phyloP scores from a whole-genome alignment of 2,329 filamentous ascomycete genomes.

The Paraphoma sp. region DNA sequence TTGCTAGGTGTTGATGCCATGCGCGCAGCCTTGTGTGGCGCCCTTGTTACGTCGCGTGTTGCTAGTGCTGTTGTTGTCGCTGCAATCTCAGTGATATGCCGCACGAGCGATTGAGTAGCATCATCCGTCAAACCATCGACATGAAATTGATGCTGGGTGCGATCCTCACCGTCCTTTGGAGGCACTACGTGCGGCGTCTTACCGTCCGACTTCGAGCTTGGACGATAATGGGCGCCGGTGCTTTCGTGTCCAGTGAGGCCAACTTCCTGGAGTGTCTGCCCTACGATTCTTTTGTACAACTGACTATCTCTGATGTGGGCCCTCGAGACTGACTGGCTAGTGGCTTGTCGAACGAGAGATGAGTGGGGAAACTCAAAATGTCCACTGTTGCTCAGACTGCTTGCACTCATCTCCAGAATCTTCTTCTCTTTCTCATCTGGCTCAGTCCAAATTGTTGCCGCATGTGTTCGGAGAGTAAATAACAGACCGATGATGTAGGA shows the following conservation, averaged over 20 bases:
- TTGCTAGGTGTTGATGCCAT: slow-evolving; percentile 45
- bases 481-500: slow-evolving; percentile 93
- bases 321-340: slow-evolving; percentile 35
- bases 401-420: slow-evolving; percentile 46
- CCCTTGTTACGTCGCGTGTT: slow-evolving; percentile 73
- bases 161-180: slow-evolving; percentile 44
- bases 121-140: slow-evolving; percentile 76
- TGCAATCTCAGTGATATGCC: slow-evolving; percentile 91
- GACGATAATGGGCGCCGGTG: slow-evolving; percentile 50
- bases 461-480: slow-evolving; percentile 95
- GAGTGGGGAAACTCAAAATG: slow-evolving; percentile 38
- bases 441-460: slow-evolving; percentile 97
- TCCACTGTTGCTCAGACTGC: slow-evolving; percentile 40
- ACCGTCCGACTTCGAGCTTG: slow-evolving; percentile 28
- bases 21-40: slow-evolving; percentile 58
- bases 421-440: slow-evolving; percentile 56
- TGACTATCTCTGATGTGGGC: slow-evolving; percentile 83
- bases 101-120: slow-evolving; percentile 80
- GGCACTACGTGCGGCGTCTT: slow-evolving; percentile 46
- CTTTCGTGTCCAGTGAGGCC: slow-evolving; percentile 67
- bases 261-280: slow-evolving; percentile 85
- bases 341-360: slow-evolving; percentile 38
- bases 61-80: slow-evolving; percentile 89
- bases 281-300: slow-evolving; percentile 90
- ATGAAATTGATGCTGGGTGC: slow-evolving; percentile 53